Evolutionary conservation across 192 early-diverging fungal species (phyloP).

Genomic region (Pecoramyces ruminantium): DNA sequence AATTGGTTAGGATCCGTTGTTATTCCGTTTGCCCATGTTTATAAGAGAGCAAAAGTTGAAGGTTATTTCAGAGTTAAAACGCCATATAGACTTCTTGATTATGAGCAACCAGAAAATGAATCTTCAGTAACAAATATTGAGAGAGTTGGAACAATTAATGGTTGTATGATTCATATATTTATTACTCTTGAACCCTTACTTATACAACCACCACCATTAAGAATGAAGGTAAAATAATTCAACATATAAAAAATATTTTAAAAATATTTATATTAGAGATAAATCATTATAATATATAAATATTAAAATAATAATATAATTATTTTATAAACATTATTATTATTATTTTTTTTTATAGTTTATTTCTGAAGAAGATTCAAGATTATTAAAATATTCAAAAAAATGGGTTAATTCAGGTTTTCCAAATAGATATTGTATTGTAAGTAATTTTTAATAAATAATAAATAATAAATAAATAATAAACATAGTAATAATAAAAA

Average conservation of each 20-base stretch:
- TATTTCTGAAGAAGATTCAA: slow-evolving; percentile 17
- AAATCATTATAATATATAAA: no score
- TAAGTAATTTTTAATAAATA: not conserved
- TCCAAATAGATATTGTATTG: not conserved
- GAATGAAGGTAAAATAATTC: slow-evolving; percentile 6
- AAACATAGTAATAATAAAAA: no score
- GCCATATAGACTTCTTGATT: slow-evolving; percentile 17
- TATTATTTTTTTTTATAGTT: slow-evolving; percentile 5
- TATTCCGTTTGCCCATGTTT: slow-evolving; percentile 29
- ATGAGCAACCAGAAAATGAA: slow-evolving; percentile 10
- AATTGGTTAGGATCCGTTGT: slow-evolving; percentile 27
- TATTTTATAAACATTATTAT: no score
- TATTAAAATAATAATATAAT: no score
- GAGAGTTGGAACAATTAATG: slow-evolving; percentile 8
- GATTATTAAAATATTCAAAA: slow-evolving; percentile 9
- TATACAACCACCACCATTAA: slow-evolving; percentile 15
- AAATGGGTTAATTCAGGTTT: slow-evolving; percentile 7
- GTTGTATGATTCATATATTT: slow-evolving; percentile 25
- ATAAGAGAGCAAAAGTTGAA: slow-evolving; percentile 28
- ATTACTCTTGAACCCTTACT: slow-evolving; percentile 34
- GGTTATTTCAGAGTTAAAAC: slow-evolving; percentile 21
- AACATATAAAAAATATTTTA: not conserved
- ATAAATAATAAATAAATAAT: no score
- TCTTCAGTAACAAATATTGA: slow-evolving; percentile 5
- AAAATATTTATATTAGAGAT: no score